Base-by-base conservation (phyloP, 208 protist species). In the Trypanosomatidae sp. region DNA sequence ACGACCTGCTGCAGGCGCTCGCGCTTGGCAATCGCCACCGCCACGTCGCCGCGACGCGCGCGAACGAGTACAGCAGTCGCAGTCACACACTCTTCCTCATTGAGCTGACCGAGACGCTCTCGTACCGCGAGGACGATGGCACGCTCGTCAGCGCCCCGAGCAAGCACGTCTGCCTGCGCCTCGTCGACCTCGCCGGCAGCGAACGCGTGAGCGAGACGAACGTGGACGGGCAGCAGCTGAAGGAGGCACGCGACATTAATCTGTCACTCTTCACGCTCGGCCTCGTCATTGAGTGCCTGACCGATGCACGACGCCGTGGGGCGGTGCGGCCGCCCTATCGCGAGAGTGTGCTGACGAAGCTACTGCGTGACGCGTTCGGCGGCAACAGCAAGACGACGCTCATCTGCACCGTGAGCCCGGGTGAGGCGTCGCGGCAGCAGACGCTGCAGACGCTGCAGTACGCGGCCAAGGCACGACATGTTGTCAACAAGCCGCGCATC, bases 381-480 rank as follows among this genome's bases (percentile, higher is more conserved):
- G 83, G 87, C 37, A 90, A 92, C 61, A 86, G 74, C 61, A 92
- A 92, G 44, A 94, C 82, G 7, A 87, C 82, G 33, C 78, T 94
- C 58, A 55, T 94, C 47, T 85, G 69, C 61, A 90, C 83, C 13
- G 66, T 94, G 26, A 49, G 66, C 15, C 87, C 87, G 4, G 67
- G 62, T 42, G 74, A 77, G 51, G 32, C 40, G 13, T 40, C 75
- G 20, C 73, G 74, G 13, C 0, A 16, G 22, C 69, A 89, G 39
- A 88, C 87, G 2, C 39, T 84, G 3, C 83, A 92, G 53, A 89
- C 83, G 6, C 78, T 94, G 6, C 53, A 78, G 46, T 94, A 88
- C 64, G 82, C 77, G 20, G 68, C 72, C 26, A 83, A 84, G 49
- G 83, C 87, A 0, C 74, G 79, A 13, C 56, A 47, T 26, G 81